Evolutionary conservation across 2,329 filamentous ascomycete species (phyloP).

Genomic region (Alternaria panax): DNA sequence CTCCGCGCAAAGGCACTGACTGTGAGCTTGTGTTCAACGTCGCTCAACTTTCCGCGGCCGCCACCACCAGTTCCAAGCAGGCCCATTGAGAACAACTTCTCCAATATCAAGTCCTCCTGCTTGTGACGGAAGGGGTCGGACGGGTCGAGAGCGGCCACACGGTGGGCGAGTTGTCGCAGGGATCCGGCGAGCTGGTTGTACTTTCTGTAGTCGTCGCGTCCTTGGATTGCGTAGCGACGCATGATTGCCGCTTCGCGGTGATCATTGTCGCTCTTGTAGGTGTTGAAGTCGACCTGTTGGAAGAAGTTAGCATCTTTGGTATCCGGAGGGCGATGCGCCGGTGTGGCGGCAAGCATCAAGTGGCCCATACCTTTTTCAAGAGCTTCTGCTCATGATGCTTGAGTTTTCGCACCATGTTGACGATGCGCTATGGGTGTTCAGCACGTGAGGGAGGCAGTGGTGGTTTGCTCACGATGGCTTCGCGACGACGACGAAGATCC

Average conservation of each 20-base stretch:
- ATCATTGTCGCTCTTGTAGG: constrained; percentile 85
- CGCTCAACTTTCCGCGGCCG: constrained; percentile 66
- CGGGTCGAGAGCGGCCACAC: constrained; percentile 80
- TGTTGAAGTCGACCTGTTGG: constrained; percentile 81
- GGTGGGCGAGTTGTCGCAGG: constrained; percentile 89
- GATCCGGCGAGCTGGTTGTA: constrained; percentile 62
- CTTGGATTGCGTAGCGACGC: constrained; percentile 89
- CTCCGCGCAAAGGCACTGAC: constrained; percentile 88
- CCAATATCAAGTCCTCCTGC: constrained; percentile 84
- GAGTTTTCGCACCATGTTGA: constrained; percentile 86
- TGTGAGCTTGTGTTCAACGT: constrained; percentile 85
- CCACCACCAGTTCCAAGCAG: constrained; percentile 74
- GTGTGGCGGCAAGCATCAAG: neutral
- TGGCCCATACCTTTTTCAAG: constrained; percentile 65
- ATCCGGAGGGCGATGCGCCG: neutral
- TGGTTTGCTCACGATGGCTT: constrained; percentile 1
- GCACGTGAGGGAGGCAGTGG: neutral
- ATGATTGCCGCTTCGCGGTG: constrained; percentile 84
- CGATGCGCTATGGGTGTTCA: neutral
- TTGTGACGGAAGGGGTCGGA: constrained; percentile 80
- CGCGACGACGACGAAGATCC: constrained; percentile 22
- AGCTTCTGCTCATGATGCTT: constrained; percentile 95
- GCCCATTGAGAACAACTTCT: constrained; percentile 94
- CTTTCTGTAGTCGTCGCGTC: constrained; percentile 75
- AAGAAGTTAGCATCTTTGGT: neutral